Evolutionary conservation across 495 filamentous ascomycete species (phyloP), one percentile per base, ranked within the genome.

Genomic region (Hypoxylon trugodes): DNA sequence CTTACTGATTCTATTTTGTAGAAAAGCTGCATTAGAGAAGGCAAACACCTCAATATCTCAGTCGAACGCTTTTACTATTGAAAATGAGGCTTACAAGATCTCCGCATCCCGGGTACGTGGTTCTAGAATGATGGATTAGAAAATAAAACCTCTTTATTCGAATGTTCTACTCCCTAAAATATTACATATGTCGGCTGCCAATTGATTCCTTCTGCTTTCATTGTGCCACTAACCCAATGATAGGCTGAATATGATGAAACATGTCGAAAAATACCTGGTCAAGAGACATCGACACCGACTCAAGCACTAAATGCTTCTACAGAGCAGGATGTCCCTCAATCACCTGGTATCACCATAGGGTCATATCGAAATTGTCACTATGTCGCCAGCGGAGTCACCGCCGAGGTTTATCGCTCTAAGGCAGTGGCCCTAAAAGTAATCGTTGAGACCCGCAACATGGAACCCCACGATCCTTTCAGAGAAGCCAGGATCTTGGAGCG

Each of bases 361-460:
- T 75, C 73, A 25, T 96, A 94, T 71, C 70, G 68, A 19, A 79
- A 86, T 40, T 96, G 91, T 69, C 78, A 84, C 19, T 88, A 90
- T 72, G 75, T 90, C 65, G 83, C 80, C 48, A 86, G 86, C 54
- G 95, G 96, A 19, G 77, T 95, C 6, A 93, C 92, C 69, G 95
- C 95, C 21, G 84, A 84, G 30, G 87, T 99, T 42, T 98, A 94
- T 77, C 64, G 73, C 48, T 74, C 73, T 65, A 43, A 76, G 36
- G 41, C 86, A 6, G 80, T 89, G 6, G 94, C 95, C n/a, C 76
- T 98, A 22, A 98, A 98, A 73, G 85, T 96, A 37, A 96, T 93
- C 9, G 86, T 82, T 9, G 91, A 92, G 12, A 87, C 88, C 46
- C 69, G 80, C 15, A 84, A 88, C 77, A 82, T 83, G 24, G 84